A percentile compares a stretch with the other conserved stretches of the same genome.
phyloP scores from a whole-genome alignment of 805 yeast species.

The Lachancea waltii region DNA sequence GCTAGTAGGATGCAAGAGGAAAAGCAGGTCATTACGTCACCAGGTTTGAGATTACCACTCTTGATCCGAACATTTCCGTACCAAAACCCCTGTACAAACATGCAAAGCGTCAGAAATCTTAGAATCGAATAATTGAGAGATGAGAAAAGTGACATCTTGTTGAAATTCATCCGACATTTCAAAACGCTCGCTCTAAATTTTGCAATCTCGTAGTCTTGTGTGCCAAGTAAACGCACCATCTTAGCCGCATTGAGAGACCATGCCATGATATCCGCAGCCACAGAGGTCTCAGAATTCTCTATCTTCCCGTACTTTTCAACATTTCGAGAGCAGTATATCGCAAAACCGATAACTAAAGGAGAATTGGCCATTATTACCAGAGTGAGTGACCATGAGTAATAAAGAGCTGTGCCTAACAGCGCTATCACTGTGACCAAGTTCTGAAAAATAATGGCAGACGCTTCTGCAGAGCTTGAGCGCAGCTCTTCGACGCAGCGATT shows the following conservation, averaged over 20 bases:
- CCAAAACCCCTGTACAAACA: constrained; percentile 92
- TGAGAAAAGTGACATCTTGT: constrained; percentile 41
- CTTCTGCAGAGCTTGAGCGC: constrained; percentile 61
- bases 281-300: constrained; percentile 54
- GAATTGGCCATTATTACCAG: constrained; percentile 65
- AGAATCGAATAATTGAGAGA: constrained; percentile 50
- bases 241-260: constrained; percentile 62
- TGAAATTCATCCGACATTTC: constrained; percentile 35
- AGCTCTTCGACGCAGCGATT: constrained; percentile 72
- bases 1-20: constrained; percentile 75
- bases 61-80: constrained; percentile 70
- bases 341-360: constrained; percentile 55
- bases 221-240: constrained; percentile 56
- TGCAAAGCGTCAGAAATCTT: constrained; percentile 52
- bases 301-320: constrained; percentile 42
- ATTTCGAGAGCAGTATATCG: constrained; percentile 44
- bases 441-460: constrained; percentile 51
- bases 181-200: constrained; percentile 34
- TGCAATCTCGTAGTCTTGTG: constrained; percentile 45
- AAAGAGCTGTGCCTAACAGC: constrained; percentile 57
- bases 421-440: constrained; percentile 48
- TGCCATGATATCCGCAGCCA: constrained; percentile 53
- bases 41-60: constrained; percentile 44
- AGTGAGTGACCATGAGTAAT: constrained; percentile 80
- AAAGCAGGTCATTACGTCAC: constrained; percentile 74